These are phyloP conservation scores for Truncatella angustata DNA, from an alignment of 2,329 filamentous ascomycete species.

Conservation along the genomic window DNA sequence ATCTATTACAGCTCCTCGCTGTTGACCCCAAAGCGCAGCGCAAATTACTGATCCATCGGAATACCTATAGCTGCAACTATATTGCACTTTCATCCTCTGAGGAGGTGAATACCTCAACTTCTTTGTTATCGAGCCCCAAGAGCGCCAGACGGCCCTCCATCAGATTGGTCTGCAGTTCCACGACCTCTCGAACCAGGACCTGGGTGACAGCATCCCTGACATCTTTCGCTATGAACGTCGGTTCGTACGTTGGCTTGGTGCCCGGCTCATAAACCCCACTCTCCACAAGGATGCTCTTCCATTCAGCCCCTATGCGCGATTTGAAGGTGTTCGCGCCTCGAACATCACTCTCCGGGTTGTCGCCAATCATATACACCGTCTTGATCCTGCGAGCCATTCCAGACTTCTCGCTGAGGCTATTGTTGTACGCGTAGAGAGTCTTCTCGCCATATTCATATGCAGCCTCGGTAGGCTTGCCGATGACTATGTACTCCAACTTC, in stretches of 20 bases:
- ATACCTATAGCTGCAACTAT: too few relatives aligned
- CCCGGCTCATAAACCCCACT: slow-evolving; percentile 61
- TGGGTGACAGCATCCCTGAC: slow-evolving; percentile 66
- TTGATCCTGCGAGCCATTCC: slow-evolving; percentile 24
- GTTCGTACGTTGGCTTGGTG: slow-evolving; percentile 46
- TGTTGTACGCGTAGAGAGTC: slow-evolving; percentile 37
- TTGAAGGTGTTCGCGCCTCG: slow-evolving; percentile 63
- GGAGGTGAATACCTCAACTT: too few relatives aligned
- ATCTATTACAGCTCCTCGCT: too few relatives aligned
- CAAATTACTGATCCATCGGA: too few relatives aligned
- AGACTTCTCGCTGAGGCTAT: slow-evolving; percentile 10
- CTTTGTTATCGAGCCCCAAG: not conserved
- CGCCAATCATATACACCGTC: slow-evolving; percentile 73
- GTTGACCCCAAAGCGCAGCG: too few relatives aligned
- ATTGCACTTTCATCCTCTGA: too few relatives aligned
- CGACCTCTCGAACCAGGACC: slow-evolving; percentile 29
- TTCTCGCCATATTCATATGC: slow-evolving; percentile 69
- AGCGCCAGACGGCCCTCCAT: not conserved
- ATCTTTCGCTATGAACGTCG: slow-evolving; percentile 56
- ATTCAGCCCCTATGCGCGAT: slow-evolving; percentile 54
- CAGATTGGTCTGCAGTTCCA: not conserved
- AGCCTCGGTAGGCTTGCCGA: slow-evolving; percentile 63
- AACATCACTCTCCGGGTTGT: slow-evolving; percentile 68
- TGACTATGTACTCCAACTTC: slow-evolving; percentile 51
- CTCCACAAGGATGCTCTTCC: slow-evolving; percentile 65